Base-by-base conservation (phyloP, 768 basidiomycete genomes). In the Suillus decipiens region DNA sequence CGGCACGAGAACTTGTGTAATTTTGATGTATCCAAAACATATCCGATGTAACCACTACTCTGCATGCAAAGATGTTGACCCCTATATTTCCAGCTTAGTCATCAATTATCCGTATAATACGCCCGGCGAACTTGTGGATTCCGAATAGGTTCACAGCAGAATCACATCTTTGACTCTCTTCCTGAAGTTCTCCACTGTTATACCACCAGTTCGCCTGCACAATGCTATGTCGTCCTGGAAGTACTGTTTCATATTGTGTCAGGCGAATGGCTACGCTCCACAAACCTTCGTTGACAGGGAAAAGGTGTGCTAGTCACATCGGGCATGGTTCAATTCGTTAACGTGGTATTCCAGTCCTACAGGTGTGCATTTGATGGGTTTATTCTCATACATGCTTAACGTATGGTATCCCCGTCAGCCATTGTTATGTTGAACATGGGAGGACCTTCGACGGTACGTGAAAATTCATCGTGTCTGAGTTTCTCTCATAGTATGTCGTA, bases 351-450 rank as follows among this genome's bases (percentile, higher is more conserved):
- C 58, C 67, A 89, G 87, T 73, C 87, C 87, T 64, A 89, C 87
- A 84, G 87, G 87, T 89, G 61, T 56, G 66, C 61, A 59, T 60
- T 36, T 43, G 43, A 63, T 33, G 19, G 57, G 31, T 63, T 61
- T 58, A 37, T 34, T 8, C n/a, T 42, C 42, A 50, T 42, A 39
- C 67, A 67, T 65, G 56, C 56, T 54, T 63, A 66, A 69, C 61
- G 69, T 63, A 37, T 59, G 39, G 67, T 61, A 51, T 37, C 55
- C 83, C 5, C 54, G 1, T 22, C 61, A 87, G 96, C 92, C 42
- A 84, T 99, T 66, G 95, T 99, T 47, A 92, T 99, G 91, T 81
- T 99, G 79, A 99, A 99, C 77, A 99, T 99, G 97, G 97, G 97
- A 50, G 97, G 97, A 2, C 97, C 96, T 28, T 86, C 92, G 58